Conservation (phyloP, 129 eudicot genomes). For the Flaveria sonorensis region DNA sequence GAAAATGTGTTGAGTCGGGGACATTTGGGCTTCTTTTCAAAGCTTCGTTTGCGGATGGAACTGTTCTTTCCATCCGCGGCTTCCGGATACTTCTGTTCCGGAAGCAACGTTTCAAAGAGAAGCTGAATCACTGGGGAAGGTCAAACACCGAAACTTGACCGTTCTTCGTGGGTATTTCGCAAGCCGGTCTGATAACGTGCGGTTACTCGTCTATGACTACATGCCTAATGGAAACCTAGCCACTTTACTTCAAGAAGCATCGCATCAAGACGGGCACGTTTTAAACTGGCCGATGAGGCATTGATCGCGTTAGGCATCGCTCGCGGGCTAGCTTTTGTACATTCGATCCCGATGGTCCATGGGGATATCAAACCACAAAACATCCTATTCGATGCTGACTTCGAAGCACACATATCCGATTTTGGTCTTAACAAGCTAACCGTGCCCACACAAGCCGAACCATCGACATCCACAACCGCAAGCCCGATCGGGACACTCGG, state of each 20-base stretch:
- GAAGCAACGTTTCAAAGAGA: constrained; percentile 58
- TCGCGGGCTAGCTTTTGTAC: constrained; percentile 75
- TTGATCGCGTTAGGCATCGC: constrained; percentile 82
- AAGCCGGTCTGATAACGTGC: constrained; percentile 59
- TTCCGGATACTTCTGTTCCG: constrained; percentile 55
- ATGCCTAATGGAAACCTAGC: constrained; percentile 90
- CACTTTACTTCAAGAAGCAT: constrained; percentile 80
- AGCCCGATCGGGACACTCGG: constrained; percentile 74
- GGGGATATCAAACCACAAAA: constrained; percentile 88
- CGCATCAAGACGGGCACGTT: constrained; percentile 88
- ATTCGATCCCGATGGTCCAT: constrained; percentile 59
- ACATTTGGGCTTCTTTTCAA: constrained; percentile 71
- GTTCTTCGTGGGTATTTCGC: constrained; percentile 85
- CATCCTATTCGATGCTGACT: constrained; percentile 82
- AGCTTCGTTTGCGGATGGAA: constrained; percentile 79
- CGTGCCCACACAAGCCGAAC: constrained; percentile 43
- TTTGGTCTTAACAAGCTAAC: constrained; percentile 66
- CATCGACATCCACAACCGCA: constrained; percentile 61
- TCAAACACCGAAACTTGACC: constrained; percentile 79
- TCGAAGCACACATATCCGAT: constrained; percentile 84
- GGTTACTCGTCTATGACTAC: constrained; percentile 81
- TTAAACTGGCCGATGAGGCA: constrained; percentile 97
- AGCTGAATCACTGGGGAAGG: constrained; percentile 76
- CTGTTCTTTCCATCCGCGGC: constrained; percentile 80
- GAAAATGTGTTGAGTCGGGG: constrained; percentile 80